Conservation (phyloP, 305 asterid genomes). For the Striga hermonthica region DNA sequence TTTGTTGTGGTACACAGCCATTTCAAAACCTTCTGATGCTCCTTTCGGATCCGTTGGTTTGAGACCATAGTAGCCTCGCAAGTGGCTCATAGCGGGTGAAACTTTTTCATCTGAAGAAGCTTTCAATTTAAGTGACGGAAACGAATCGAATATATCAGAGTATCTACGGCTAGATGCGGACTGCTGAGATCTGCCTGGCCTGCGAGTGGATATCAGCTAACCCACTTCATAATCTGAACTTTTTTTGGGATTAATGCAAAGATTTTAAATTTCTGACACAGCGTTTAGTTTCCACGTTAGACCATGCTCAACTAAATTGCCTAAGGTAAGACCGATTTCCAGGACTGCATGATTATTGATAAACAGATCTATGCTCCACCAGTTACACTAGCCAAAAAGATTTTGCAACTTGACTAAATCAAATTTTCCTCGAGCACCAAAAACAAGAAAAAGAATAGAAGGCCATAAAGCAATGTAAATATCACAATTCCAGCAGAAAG, state of each 20-base stretch:
- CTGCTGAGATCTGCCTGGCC: constrained; percentile 56
- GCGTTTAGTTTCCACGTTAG: not conserved
- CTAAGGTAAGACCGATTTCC: not conserved
- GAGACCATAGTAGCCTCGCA: constrained; percentile 66
- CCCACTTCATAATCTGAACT: constrained; percentile 14
- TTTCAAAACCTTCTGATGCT: constrained; percentile 57
- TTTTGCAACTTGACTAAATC: constrained; percentile 9
- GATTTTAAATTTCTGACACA: not conserved
- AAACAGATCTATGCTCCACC: constrained; percentile 4
- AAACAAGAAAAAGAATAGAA: not conserved
- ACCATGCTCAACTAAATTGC: not conserved
- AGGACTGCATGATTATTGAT: not conserved
- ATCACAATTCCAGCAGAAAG: constrained; percentile 6
- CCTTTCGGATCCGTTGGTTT: constrained; percentile 37
- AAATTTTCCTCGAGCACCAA: constrained; percentile 4
- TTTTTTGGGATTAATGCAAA: constrained; percentile 8
- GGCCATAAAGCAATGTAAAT: constrained; percentile 8
- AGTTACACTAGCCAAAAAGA: constrained; percentile 12
- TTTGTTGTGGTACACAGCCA: constrained; percentile 49
- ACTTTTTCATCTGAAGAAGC: constrained; percentile 53
- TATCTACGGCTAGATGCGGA: constrained; percentile 45
- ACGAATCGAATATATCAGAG: constrained; percentile 72
- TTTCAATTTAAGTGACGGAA: constrained; percentile 63
- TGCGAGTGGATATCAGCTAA: constrained; percentile 41
- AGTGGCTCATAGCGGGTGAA: constrained; percentile 63